Evolutionary conservation across 345 rosid species (phyloP), one percentile per base, ranked within the genome.

Genomic region (Hibiscus tridactylites): DNA sequence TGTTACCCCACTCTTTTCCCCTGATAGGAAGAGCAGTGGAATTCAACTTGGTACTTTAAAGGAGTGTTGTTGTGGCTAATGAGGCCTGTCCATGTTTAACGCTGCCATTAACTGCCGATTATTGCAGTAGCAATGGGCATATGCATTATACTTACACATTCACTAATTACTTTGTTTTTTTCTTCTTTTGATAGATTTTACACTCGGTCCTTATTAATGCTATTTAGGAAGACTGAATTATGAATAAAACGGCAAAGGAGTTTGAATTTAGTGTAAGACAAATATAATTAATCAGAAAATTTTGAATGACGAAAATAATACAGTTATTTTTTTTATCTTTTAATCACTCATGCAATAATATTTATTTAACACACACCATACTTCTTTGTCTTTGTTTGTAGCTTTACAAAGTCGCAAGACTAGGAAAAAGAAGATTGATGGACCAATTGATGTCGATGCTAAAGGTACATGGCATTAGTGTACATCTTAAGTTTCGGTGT

Each of bases 391-490:
- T 53, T 9, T 53, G 11, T 69, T 53, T 35, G 12, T 53, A 56
- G 72, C 57, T 69, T 31, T 69, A 17, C 61, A 53, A 53, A 11
- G 61, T 69, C 46, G 1, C 29, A 53, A 53, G 31, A 35, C 72
- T 53, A 1, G 49, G 72, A 59, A 69, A 69, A 69, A 17, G 72
- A 69, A 44, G 17, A 46, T 44, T 6, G 53, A 21, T 47, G 12
- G n/a, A 44, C 37, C 70, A 21, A 65, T 44, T 2, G 35, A 24
- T 3, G 11, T 44, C 0, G 56, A 65, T 3, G 39, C n/a, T 17
- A 68, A 61, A 72, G 75, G 75, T 72, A 72, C 19, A 6, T 16
- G 52, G 5, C 58, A 49, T 33, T 12, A 50, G 13, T 21, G 49
- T 39, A 9, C 17, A 50, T 28, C 52, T 62, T 49, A 28, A 10